phyloP scores from a whole-genome alignment of 495 filamentous ascomycete species.

The Evernia prunastri region DNA sequence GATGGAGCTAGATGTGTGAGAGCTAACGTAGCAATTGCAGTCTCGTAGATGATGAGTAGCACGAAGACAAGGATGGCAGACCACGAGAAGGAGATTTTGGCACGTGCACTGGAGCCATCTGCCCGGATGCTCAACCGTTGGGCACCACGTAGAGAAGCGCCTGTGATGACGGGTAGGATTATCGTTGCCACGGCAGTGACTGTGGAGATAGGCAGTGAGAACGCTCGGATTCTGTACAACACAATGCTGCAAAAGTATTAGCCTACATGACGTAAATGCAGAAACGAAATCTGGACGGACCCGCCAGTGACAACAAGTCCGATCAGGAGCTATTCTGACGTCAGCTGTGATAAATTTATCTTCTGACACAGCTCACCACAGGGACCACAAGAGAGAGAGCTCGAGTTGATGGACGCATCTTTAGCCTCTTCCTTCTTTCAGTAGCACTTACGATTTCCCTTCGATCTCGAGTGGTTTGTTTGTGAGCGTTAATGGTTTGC shows the following conservation, averaged over 20 bases:
- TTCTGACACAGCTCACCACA: background rate
- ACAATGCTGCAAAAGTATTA: slow-evolving; percentile 16
- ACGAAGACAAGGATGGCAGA: slow-evolving; percentile 18
- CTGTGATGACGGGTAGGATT: slow-evolving; percentile 27
- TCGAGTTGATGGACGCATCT: background rate
- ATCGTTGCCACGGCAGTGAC: slow-evolving; percentile 20
- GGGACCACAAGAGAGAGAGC: background rate
- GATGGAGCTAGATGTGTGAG: slow-evolving; percentile 22
- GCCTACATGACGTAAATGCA: background rate
- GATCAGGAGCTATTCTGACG: background rate
- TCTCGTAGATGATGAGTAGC: slow-evolving; percentile 27
- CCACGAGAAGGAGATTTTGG: slow-evolving; percentile 8
- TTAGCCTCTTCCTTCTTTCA: background rate
- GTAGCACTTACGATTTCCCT: background rate
- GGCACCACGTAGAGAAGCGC: slow-evolving; percentile 10
- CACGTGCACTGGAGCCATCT: slow-evolving; percentile 3
- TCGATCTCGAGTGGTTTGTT: too few species aligned
- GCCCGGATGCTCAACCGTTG: slow-evolving; percentile 6
- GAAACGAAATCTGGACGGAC: background rate
- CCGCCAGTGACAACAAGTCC: background rate
- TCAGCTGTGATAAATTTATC: background rate
- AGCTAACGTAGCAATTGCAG: slow-evolving; percentile 26
- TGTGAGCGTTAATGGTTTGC: too few species aligned
- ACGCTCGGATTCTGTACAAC: slow-evolving; percentile 18
- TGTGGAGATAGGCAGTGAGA: slow-evolving; percentile 21